Conservation (phyloP, 2,329 filamentous ascomycete species). For the Talaromyces sp. region DNA sequence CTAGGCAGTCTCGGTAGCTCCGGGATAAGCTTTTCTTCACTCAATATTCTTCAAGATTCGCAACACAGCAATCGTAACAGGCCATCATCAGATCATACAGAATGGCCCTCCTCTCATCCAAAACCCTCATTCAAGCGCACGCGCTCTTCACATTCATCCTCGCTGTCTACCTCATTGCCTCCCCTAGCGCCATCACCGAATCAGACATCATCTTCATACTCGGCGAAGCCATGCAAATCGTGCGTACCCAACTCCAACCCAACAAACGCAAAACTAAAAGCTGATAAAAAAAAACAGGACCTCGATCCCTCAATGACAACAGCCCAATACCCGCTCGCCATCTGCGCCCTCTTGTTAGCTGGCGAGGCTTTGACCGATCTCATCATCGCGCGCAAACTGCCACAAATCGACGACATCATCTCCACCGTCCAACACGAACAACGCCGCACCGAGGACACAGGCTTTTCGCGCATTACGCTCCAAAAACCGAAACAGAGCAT, state of each 20-base stretch:
- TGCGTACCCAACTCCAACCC: slow-evolving; percentile 35
- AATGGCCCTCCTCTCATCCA: slow-evolving; percentile 80
- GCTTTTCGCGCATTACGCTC: slow-evolving; percentile 39
- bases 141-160: slow-evolving; percentile 81
- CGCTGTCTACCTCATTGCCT: slow-evolving; percentile 77
- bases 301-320: slow-evolving; percentile 64
- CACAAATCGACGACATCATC: slow-evolving; percentile 63
- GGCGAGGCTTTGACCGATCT: slow-evolving; percentile 64
- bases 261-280: slow-evolving; percentile 11
- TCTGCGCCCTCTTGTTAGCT: slow-evolving; percentile 67
- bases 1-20: background rate
- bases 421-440: background rate
- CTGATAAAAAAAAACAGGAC: slow-evolving; percentile 26
- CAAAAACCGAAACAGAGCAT: slow-evolving; percentile 20
- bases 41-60: background rate
- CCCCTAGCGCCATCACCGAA: slow-evolving; percentile 68
- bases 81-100: background rate
- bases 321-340: slow-evolving; percentile 64
- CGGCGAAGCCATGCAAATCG: slow-evolving; percentile 78
- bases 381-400: slow-evolving; percentile 54
- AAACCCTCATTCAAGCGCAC: slow-evolving; percentile 74
- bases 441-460: slow-evolving; percentile 59
- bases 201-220: slow-evolving; percentile 77
- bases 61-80: background rate
- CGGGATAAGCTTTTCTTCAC: background rate